Conservation (phyloP, 352 stramenopile genomes). For the Pythium periplocum region DNA sequence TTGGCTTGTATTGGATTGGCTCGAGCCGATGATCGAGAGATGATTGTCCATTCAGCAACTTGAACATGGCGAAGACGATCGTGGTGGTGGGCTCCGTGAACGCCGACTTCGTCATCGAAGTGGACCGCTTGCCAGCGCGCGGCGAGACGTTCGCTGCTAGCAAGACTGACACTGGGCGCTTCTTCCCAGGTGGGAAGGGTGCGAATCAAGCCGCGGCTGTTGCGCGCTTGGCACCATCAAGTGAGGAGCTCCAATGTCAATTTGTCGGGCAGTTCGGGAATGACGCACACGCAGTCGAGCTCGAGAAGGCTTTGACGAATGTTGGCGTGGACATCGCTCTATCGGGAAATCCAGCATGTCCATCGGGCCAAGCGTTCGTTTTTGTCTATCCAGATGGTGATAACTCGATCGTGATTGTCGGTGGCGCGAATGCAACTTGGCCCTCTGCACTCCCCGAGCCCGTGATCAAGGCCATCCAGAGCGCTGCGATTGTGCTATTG, state of each 20-base stretch:
- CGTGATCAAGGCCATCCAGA: slow-evolving; percentile 39
- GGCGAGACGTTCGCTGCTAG: slow-evolving; percentile 61
- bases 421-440: slow-evolving; percentile 70
- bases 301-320: slow-evolving; percentile 31
- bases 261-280: slow-evolving; percentile 76
- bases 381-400: slow-evolving; percentile 79
- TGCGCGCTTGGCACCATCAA: slow-evolving; percentile 33
- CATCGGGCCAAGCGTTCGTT: slow-evolving; percentile 77
- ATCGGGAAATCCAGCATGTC: slow-evolving; percentile 29
- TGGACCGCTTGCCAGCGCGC: slow-evolving; percentile 54
- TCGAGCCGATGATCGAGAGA: neutral
- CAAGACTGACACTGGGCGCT: slow-evolving; percentile 53
- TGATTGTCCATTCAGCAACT: neutral
- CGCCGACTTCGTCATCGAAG: slow-evolving; percentile 71
- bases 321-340: slow-evolving; percentile 34
- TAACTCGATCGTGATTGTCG: slow-evolving; percentile 84
- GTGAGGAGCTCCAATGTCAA: slow-evolving; percentile 14
- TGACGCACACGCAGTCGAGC: slow-evolving; percentile 46
- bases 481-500: slow-evolving; percentile 55
- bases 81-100: slow-evolving; percentile 83
- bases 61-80: slow-evolving; percentile 32
- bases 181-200: slow-evolving; percentile 71
- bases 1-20: too few species aligned
- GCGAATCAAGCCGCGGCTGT: slow-evolving; percentile 73
- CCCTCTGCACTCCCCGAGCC: slow-evolving; percentile 24